phyloP scores from a whole-genome alignment of 306 rosid species.

The Crotalaria pallida region DNA sequence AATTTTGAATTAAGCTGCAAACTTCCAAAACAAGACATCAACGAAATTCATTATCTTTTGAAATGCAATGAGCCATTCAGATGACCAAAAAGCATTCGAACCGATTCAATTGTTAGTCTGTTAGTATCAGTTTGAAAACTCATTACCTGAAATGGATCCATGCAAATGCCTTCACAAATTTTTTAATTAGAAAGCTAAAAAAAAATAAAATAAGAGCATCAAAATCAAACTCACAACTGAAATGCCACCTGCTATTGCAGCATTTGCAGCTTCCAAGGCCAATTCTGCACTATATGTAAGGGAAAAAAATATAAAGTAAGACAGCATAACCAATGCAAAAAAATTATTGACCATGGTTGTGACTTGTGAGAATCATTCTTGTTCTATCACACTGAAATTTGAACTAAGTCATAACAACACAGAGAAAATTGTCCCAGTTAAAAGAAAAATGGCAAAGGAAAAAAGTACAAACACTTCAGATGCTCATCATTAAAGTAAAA shows the following conservation, averaged over 20 bases:
- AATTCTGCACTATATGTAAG: constrained; percentile 56
- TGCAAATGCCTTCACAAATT: background rate
- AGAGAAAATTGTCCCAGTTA: background rate
- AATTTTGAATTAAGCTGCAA: background rate
- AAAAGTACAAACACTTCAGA: background rate
- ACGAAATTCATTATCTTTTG: background rate
- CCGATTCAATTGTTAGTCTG: background rate
- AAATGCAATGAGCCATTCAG: background rate
- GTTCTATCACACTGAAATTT: background rate
- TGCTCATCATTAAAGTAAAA: background rate
- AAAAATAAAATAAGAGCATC: background rate
- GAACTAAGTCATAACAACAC: background rate
- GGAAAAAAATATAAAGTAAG: constrained; percentile 21
- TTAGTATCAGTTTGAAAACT: background rate
- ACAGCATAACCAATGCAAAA: background rate
- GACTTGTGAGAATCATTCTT: background rate
- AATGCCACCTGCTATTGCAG: constrained; percentile 79
- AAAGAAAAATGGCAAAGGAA: background rate
- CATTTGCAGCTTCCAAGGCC: constrained; percentile 79
- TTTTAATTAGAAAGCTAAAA: background rate
- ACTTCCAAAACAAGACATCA: background rate
- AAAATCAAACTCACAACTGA: constrained; percentile 63
- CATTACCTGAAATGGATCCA: background rate
- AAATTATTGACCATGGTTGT: background rate
- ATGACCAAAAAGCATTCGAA: constrained; percentile 10